Evolutionary conservation across 2,329 filamentous ascomycete species (phyloP).

Genomic region (Fusarium keratoplasticum): DNA sequence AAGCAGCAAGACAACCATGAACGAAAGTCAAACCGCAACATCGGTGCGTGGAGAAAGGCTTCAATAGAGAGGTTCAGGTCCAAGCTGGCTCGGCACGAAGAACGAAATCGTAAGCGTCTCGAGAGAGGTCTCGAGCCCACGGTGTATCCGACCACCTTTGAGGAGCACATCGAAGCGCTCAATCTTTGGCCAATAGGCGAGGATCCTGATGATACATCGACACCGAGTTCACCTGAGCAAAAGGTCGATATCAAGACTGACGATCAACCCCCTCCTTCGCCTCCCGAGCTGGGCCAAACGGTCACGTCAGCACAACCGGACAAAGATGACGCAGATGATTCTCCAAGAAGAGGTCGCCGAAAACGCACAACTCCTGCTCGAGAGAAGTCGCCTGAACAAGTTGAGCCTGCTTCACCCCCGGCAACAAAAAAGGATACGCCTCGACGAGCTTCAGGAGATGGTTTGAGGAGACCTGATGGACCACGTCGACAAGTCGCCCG

Average conservation of each 20-base stretch:
- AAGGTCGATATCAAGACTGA: slow-evolving; percentile 4
- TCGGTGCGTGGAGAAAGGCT: slow-evolving; percentile 53
- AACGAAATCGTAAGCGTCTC: slow-evolving; percentile 58
- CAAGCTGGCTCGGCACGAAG: slow-evolving; percentile 53
- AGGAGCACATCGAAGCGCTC: slow-evolving; percentile 39
- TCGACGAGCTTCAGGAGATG: slow-evolving; percentile 6
- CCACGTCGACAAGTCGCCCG: slow-evolving; percentile 6
- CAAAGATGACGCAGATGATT: slow-evolving; percentile 7
- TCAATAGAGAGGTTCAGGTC: slow-evolving; percentile 37
- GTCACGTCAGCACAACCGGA: not conserved
- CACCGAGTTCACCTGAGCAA: slow-evolving; percentile 11
- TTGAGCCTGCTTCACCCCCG: not conserved
- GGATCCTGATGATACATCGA: not conserved
- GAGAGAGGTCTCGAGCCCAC: slow-evolving; percentile 50
- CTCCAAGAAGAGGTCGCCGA: slow-evolving; percentile 3
- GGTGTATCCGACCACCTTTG: slow-evolving; percentile 25
- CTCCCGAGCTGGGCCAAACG: slow-evolving; percentile 1
- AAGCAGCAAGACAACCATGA: slow-evolving; percentile 52
- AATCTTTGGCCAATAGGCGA: slow-evolving; percentile 22
- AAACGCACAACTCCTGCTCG: slow-evolving; percentile 6
- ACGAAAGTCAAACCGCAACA: slow-evolving; percentile 50
- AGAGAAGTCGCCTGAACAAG: not conserved
- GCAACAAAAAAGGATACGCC: not conserved
- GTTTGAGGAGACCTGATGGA: not conserved
- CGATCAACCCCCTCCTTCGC: not conserved